Evolutionary conservation across 2,329 filamentous ascomycete genomes (phyloP).

Genomic region (Diaporthe vexans): DNA sequence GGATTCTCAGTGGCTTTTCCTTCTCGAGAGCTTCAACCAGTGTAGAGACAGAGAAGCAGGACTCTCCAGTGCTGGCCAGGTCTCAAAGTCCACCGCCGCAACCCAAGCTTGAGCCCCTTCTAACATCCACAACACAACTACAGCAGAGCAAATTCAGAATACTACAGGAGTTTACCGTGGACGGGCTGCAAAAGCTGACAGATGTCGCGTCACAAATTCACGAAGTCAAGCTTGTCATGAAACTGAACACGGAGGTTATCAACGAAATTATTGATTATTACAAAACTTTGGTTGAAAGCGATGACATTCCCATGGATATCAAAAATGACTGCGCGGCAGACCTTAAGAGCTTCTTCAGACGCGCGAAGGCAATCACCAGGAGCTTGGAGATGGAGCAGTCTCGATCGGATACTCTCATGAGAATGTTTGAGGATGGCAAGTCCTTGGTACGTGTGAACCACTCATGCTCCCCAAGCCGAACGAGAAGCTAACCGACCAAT

Average conservation of each 20-base stretch:
- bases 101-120: not conserved
- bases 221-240: conserved; percentile 6
- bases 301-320: not conserved
- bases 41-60: not conserved
- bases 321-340: not conserved
- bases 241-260: not conserved
- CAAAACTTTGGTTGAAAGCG: not conserved
- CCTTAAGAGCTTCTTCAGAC: not conserved
- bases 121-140: not conserved
- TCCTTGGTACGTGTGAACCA: not conserved
- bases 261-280: not conserved
- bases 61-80: not conserved
- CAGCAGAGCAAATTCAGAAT: not conserved
- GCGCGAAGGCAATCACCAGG: not conserved
- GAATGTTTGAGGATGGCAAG: conserved; percentile 11
- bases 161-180: not conserved
- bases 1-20: not conserved
- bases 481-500: not conserved
- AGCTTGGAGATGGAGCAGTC: conserved; percentile 18
- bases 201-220: not conserved
- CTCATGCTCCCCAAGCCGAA: not conserved
- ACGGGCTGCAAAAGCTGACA: not conserved
- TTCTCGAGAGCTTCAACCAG: not conserved
- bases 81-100: not conserved
- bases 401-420: conserved; percentile 8